phyloP scores from a whole-genome alignment of 345 rosid genomes.

The Bruguiera gymnorhiza region DNA sequence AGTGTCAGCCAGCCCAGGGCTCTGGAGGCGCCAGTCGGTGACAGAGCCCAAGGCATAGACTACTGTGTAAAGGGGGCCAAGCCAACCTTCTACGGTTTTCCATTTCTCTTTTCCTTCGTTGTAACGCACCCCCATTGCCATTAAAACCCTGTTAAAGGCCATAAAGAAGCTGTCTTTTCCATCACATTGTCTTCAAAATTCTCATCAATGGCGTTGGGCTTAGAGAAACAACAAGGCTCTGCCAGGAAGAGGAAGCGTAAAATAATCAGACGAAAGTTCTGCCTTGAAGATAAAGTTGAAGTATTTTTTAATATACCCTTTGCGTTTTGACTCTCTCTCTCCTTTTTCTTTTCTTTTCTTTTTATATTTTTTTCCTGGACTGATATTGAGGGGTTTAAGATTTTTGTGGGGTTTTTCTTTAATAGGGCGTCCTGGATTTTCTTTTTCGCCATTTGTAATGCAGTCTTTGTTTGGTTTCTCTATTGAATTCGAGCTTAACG shows the following conservation, averaged over 20 bases:
- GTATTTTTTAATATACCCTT: slow-evolving; percentile 7
- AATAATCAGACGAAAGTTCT: slow-evolving; percentile 10
- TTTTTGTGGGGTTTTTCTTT: no score
- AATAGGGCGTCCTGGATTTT: neutral
- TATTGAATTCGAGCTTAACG: neutral
- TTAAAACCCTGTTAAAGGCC: no score
- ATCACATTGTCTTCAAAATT: neutral
- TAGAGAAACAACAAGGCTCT: neutral
- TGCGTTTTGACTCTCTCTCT: neutral
- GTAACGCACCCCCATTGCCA: no score
- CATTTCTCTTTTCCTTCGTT: no score
- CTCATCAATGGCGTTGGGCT: slow-evolving; percentile 5
- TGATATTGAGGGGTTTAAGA: no score
- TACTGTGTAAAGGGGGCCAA: no score
- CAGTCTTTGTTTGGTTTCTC: neutral
- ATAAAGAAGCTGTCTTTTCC: neutral
- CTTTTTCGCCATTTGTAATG: neutral
- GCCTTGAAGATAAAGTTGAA: slow-evolving; percentile 31
- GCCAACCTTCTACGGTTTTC: no score
- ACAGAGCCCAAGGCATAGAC: no score
- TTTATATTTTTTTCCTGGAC: no score
- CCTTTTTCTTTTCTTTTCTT: neutral
- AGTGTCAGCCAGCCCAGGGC: no score
- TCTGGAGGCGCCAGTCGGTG: no score
- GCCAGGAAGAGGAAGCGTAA: slow-evolving; percentile 19